Conservation (phyloP, 306 rosid genomes). For the Vicia faba region DNA sequence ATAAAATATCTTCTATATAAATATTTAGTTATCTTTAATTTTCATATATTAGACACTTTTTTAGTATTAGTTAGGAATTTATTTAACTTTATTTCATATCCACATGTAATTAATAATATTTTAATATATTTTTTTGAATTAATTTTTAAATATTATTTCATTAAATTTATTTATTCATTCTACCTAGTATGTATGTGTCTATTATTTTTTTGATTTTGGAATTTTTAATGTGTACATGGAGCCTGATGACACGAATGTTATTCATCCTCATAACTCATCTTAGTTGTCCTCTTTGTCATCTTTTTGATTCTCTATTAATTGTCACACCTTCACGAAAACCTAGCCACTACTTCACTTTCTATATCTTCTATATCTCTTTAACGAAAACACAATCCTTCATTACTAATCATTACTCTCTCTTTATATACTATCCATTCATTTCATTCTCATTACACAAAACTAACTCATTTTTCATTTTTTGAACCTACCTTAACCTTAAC, state of each 20-base stretch:
- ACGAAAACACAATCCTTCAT: not conserved
- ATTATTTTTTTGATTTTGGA: not conserved
- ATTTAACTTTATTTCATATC: too few relatives aligned
- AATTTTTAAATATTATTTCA: not conserved
- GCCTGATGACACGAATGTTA: conserved; percentile 7
- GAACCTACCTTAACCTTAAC: not conserved
- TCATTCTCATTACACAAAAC: not conserved
- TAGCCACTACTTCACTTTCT: conserved; percentile 10
- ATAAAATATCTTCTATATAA: too few relatives aligned
- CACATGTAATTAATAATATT: too few relatives aligned
- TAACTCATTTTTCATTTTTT: not conserved
- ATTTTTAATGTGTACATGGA: conserved; percentile 42
- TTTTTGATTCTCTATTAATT: conserved; percentile 37
- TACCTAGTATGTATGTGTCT: not conserved
- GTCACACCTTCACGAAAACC: conserved; percentile 33
- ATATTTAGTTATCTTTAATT: too few relatives aligned
- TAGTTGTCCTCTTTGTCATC: conserved; percentile 47
- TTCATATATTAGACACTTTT: too few relatives aligned
- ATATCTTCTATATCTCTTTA: not conserved
- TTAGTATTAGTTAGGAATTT: too few relatives aligned
- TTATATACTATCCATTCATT: not conserved
- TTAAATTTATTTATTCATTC: not conserved
- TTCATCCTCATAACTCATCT: conserved; percentile 25
- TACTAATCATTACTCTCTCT: not conserved
- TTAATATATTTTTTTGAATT: not conserved